Base-by-base conservation (phyloP, 257 asterid genomes). In the Solanum verrucosum region DNA sequence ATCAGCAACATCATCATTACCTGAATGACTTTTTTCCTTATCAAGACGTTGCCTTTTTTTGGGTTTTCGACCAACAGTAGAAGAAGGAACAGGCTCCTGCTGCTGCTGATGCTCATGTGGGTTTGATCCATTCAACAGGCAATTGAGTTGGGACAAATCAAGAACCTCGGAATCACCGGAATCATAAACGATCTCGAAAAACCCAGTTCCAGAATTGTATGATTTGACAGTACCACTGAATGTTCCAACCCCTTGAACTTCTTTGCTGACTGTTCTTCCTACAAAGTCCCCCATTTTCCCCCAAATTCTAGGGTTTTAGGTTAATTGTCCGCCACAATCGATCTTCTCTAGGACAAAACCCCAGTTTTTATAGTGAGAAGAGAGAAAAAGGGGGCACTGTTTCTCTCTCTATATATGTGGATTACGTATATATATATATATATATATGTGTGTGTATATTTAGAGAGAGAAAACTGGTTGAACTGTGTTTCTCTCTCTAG, bases 211-310 rank as follows among this genome's bases (percentile, higher is more conserved):
- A 74, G 94, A 88, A 31, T 95, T 95, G 88, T 91, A 93, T 4
- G 93, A 89, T 86, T 92, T 88, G 78, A 96, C 96, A 63, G 88
- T 86, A 42, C 98, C 99, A 31, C 40, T 88, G 37, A 89, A 86
- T 37, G 91, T 35, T 21, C 93, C 98, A 74, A 86, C 77, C 83
- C 95, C 95, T 90, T 77, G 33, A 79, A 93, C 90, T 88, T 91
- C 90, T 90, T 94, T 95, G 91, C 89, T 93, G 95, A 96, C 94
- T 90, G 87, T 90, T 87, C 95, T 93, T 56, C 98, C 99, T 79
- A 94, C 92, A 83, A 84, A 92, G 92, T 96, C 98, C 96, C 73
- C 88, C 88, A 86, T 86, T 86, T 86, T 20, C 67, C 73, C 84
- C 84, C 40, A 86, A 72, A 72, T 72, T 86, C 84, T 86, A 87